Percentiles rank a stretch among this genome's conserved stretches.
Conservation (phyloP, 768 basidiomycete genomes). For the Agaricus subrufescens region DNA sequence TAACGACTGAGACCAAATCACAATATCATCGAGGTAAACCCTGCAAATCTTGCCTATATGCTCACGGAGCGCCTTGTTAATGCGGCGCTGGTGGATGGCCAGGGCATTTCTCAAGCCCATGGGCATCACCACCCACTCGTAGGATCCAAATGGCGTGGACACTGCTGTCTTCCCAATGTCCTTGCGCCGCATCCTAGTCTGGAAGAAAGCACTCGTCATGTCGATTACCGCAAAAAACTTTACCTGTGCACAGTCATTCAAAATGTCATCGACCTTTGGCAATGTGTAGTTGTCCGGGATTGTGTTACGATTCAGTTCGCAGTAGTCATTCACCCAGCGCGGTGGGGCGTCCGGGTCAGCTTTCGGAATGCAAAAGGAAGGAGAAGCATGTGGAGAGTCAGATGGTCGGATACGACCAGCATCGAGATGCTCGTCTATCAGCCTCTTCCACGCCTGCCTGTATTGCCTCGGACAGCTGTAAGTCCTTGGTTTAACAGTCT, state of each 20-base stretch:
- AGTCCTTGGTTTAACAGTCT: too few species aligned
- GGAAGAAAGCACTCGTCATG: constrained; percentile 29
- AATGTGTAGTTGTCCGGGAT: constrained; percentile 15
- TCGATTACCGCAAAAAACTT: constrained; percentile 31
- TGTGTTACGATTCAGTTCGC: constrained; percentile 20
- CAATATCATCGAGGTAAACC: constrained; percentile 21
- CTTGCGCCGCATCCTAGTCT: constrained; percentile 26
- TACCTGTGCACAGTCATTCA: constrained; percentile 29
- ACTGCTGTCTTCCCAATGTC: constrained; percentile 22
- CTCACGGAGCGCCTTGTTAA: constrained; percentile 18
- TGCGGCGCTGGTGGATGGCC: constrained; percentile 19
- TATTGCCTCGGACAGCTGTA: too few species aligned
- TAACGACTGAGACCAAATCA: constrained; percentile 17
- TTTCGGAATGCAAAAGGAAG: constrained; percentile 12
- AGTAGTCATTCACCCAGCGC: constrained; percentile 31
- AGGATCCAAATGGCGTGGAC: constrained; percentile 23
- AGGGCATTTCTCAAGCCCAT: constrained; percentile 27
- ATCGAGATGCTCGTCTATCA: constrained; percentile 26
- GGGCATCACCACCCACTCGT: constrained; percentile 35
- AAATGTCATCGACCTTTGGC: constrained; percentile 13
- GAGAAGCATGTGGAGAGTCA: constrained; percentile 23
- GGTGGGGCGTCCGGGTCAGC: constrained; percentile 16
- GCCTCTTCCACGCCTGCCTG: too few species aligned
- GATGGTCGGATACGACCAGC: constrained; percentile 22
- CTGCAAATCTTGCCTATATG: constrained; percentile 19